Percentiles rank a stretch among this genome's conserved stretches.
Evolutionary conservation across 805 yeast genomes (phyloP).

Genomic region (Saturnispora hagleri): DNA sequence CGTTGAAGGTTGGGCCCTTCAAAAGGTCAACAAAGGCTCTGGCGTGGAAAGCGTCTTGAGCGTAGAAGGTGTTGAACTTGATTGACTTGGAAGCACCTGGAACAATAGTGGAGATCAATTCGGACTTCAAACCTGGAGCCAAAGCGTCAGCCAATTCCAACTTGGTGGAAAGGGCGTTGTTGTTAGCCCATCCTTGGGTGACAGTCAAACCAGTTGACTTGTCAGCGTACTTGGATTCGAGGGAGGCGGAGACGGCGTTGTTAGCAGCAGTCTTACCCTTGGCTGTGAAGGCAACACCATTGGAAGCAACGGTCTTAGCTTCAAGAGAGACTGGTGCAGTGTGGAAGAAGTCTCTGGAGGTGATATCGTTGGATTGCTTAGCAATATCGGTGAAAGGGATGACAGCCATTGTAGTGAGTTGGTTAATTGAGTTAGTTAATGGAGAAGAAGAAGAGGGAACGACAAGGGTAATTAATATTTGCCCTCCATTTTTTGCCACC

Average conservation of each 20-base stretch:
- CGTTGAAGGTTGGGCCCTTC: slow-evolving; percentile 92
- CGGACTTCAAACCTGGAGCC: slow-evolving; percentile 93
- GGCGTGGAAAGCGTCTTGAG: slow-evolving; percentile 88
- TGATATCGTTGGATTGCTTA: slow-evolving; percentile 83
- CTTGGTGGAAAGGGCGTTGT: slow-evolving; percentile 86
- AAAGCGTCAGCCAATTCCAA: slow-evolving; percentile 85
- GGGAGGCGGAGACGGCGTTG: slow-evolving; percentile 74
- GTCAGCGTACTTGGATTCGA: slow-evolving; percentile 90
- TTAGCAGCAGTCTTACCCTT: slow-evolving; percentile 67
- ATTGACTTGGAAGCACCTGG: slow-evolving; percentile 85
- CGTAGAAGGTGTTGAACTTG: slow-evolving; percentile 81
- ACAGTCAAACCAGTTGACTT: slow-evolving; percentile 85
- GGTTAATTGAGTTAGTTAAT: not conserved
- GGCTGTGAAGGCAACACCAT: slow-evolving; percentile 90
- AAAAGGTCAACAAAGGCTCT: slow-evolving; percentile 90
- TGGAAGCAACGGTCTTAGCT: slow-evolving; percentile 88
- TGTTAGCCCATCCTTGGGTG: slow-evolving; percentile 97
- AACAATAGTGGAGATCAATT: slow-evolving; percentile 75
- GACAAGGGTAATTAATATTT: not conserved
- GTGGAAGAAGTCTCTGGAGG: slow-evolving; percentile 91
- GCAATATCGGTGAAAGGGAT: slow-evolving; percentile 91
- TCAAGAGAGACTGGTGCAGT: slow-evolving; percentile 78
- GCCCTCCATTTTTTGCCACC: not conserved
- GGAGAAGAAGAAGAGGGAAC: not conserved
- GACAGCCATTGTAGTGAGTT: slow-evolving; percentile 49